These are phyloP conservation scores for Tilletiopsis washingtonensis DNA, from an alignment of 1,284 basidiomycete genomes.

Conservation along the genomic window DNA sequence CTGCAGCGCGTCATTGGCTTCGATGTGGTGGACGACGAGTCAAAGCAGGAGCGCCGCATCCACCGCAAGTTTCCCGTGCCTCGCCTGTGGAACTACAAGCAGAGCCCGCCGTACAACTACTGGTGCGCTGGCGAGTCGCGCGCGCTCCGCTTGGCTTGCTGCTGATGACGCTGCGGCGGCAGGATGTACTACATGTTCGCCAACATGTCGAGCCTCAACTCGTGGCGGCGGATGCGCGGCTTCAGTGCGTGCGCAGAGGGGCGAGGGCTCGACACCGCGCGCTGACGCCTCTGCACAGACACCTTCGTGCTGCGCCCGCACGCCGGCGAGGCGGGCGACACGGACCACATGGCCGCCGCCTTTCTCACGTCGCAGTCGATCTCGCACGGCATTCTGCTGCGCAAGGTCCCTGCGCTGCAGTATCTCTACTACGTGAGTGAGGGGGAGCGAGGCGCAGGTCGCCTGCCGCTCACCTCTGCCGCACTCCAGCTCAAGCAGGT, in stretches of 20 bases:
- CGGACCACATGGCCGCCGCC: conserved; percentile 90
- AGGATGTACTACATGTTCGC: conserved; percentile 96
- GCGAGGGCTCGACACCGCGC: not conserved
- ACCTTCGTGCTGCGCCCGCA: conserved; percentile 96
- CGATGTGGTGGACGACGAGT: conserved; percentile 96
- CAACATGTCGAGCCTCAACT: conserved; percentile 88
- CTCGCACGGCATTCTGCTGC: conserved; percentile 91
- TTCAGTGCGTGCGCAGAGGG: conserved; percentile 57
- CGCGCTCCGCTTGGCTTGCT: not conserved
- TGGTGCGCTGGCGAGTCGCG: conserved; percentile 47
- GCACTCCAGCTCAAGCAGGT: conserved; percentile 33
- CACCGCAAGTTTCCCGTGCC: conserved; percentile 96
- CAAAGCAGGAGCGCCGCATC: conserved; percentile 80
- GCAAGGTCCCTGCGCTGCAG: conserved; percentile 82
- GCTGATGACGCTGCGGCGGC: not conserved
- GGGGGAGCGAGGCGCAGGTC: conserved; percentile 53
- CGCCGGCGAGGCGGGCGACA: conserved; percentile 95
- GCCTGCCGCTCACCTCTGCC: not conserved
- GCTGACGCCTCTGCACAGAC: conserved; percentile 3
- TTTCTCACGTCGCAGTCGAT: conserved; percentile 96
- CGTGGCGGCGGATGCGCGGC: conserved; percentile 74
- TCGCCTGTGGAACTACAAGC: conserved; percentile 74
- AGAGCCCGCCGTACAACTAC: conserved; percentile 90
- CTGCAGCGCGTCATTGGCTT: conserved; percentile 92
- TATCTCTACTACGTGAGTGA: conserved; percentile 64